phyloP scores from a whole-genome alignment of 257 asterid genomes.

The Ajuga chamaepitys region DNA sequence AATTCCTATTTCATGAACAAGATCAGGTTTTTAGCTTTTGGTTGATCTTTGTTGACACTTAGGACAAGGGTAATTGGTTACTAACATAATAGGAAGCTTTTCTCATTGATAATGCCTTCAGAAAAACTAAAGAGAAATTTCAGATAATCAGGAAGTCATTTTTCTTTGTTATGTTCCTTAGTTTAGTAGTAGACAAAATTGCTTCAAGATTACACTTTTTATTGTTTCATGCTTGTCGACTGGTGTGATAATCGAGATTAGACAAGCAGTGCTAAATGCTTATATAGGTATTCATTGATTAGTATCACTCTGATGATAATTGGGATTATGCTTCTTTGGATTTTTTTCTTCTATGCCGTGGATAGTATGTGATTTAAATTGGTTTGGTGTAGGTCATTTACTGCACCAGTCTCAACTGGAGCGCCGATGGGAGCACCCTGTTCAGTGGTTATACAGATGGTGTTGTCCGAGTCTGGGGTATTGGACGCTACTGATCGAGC shows the following conservation, averaged over 20 bases:
- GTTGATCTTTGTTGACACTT: too few species aligned
- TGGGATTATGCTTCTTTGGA: neutral
- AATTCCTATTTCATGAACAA: neutral
- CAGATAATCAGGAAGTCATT: too few species aligned
- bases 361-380: neutral
- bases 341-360: neutral
- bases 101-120: too few species aligned
- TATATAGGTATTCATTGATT: neutral
- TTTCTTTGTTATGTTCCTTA: too few species aligned
- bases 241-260: neutral
- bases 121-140: too few species aligned
- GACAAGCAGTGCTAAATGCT: neutral
- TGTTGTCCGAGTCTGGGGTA: constrained; percentile 80
- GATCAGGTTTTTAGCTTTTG: neutral
- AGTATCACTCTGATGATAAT: neutral
- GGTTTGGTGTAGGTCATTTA: constrained; percentile 42
- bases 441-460: constrained; percentile 96
- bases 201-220: too few species aligned
- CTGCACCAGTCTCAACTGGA: constrained; percentile 92
- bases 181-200: too few species aligned
- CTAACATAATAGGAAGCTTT: too few species aligned
- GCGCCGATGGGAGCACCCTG: constrained; percentile 88
- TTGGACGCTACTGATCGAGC: constrained; percentile 56
- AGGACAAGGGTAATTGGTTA: too few species aligned
- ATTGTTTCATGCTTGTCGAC: neutral